Evolutionary conservation across 2,329 filamentous ascomycete genomes (phyloP), one percentile per base, ranked within the genome.

Genomic region (Apiospora sp.): DNA sequence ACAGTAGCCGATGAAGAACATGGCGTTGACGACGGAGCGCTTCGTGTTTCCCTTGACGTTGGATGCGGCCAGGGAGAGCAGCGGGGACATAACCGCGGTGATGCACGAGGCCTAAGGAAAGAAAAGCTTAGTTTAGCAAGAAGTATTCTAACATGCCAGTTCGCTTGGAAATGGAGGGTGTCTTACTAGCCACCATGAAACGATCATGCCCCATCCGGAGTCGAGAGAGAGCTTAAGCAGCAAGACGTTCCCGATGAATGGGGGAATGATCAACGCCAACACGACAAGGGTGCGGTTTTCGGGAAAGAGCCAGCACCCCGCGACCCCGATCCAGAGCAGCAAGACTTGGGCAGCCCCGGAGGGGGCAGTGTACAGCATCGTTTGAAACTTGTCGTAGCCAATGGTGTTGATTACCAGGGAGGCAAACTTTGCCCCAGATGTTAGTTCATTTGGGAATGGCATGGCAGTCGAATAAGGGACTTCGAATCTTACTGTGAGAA

Each of bases 1-100:
- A 61, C 83, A 86, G 75, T 87, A 88, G 0, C 84, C 85, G 37
- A 87, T 84, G 77, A 87, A 88, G 77, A 87, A 87, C 76, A 87
- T 81, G 6, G 83, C 82, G 69, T 84, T 86, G 41, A 86, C 83
- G 3, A 85, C 79, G 12, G 85, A 80, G 4, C 84, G 83, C 75
- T 88, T 88, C 0, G 86, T 88, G 76, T 88, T 88, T 0, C 87
- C 86, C 70, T 86, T 86, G 37, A 87, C 82, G 71, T 88, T 88
- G 3, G 85, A 87, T 0, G 86, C 85, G 1, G 80, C 81, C 1
- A 87, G 80, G 1, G 81, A 83, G 12, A 87, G 80, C 0, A 86
- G 80, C 30, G 86, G 82, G 4, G 82, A 83, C 82, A 82, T 83
- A 44, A 80, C 77, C 41, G 82, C 79, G 12, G 83, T 83, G 72